These are phyloP conservation scores for Glycine soja DNA, from an alignment of 306 rosid genomes.

Conservation along the genomic window DNA sequence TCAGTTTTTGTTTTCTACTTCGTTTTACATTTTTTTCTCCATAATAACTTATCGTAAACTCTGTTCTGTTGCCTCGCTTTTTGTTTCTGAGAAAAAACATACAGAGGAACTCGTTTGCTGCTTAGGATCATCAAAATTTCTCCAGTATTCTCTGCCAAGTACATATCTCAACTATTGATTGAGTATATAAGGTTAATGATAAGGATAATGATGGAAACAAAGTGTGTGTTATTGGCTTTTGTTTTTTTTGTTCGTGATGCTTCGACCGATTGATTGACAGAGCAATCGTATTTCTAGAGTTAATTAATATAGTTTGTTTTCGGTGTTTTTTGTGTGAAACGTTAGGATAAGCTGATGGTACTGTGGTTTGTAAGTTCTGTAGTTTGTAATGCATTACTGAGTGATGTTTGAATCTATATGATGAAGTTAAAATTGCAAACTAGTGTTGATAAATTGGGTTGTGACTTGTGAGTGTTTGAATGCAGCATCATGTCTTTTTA, in stretches of 20 bases:
- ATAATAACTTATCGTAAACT: not conserved
- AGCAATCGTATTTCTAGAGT: not conserved
- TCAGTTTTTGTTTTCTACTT: conserved; percentile 1
- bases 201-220: not conserved
- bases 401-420: conserved; percentile 32
- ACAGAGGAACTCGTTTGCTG: conserved; percentile 37
- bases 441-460: not conserved
- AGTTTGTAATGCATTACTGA: not conserved
- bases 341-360: not conserved
- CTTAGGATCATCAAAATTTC: not conserved
- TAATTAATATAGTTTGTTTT: not conserved
- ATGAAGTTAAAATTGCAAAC: conserved; percentile 2
- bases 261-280: not conserved
- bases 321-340: conserved; percentile 11
- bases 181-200: not conserved
- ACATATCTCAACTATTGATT: conserved; percentile 6
- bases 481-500: not conserved
- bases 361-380: conserved; percentile 18
- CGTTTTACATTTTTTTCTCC: not conserved
- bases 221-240: conserved; percentile 8
- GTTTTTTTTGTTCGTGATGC: conserved; percentile 14
- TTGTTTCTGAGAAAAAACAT: not conserved
- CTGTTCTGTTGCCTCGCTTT: not conserved
- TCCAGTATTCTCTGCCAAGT: not conserved
- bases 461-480: conserved; percentile 3